These are phyloP conservation scores for Lentinula sp. DNA, from an alignment of 768 basidiomycete genomes.

Conservation along the genomic window DNA sequence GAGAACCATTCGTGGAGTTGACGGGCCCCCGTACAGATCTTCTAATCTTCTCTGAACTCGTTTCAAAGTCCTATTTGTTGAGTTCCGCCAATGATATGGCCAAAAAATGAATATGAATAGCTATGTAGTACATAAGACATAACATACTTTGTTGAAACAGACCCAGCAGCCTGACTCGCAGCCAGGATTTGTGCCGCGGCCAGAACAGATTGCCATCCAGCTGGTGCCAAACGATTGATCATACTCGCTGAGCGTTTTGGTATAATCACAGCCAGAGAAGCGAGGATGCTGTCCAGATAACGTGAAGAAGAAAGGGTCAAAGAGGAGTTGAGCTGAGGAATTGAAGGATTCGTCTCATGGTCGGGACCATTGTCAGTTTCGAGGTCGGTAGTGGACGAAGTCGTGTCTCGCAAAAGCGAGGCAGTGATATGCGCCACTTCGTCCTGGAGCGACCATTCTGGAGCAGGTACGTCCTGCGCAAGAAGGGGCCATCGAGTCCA, in stretches of 20 bases:
- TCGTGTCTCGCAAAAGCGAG: neutral
- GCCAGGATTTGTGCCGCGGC: conserved; percentile 31
- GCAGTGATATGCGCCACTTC: conserved; percentile 49
- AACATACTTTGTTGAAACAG: conserved; percentile 21
- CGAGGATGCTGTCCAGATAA: conserved; percentile 47
- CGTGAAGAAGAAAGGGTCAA: conserved; percentile 37
- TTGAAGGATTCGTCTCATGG: conserved; percentile 14
- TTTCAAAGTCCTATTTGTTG: conserved; percentile 13
- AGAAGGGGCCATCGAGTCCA: conserved; percentile 81
- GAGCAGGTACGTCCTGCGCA: conserved; percentile 50
- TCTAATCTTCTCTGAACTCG: conserved; percentile 21
- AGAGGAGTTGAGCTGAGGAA: conserved; percentile 22
- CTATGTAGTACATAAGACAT: neutral
- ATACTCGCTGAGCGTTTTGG: conserved; percentile 51
- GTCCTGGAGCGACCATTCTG: conserved; percentile 68
- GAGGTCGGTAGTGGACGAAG: neutral
- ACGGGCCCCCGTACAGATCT: conserved; percentile 18
- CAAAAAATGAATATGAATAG: neutral
- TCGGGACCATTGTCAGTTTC: conserved; percentile 13
- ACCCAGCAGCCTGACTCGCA: conserved; percentile 22
- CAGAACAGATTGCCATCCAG: conserved; percentile 62
- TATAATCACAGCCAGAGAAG: conserved; percentile 47
- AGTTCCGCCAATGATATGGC: neutral
- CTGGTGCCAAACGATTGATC: conserved; percentile 57
- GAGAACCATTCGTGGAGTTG: neutral